Base-by-base conservation (phyloP, 768 basidiomycete species). In the Galerina marginata region DNA sequence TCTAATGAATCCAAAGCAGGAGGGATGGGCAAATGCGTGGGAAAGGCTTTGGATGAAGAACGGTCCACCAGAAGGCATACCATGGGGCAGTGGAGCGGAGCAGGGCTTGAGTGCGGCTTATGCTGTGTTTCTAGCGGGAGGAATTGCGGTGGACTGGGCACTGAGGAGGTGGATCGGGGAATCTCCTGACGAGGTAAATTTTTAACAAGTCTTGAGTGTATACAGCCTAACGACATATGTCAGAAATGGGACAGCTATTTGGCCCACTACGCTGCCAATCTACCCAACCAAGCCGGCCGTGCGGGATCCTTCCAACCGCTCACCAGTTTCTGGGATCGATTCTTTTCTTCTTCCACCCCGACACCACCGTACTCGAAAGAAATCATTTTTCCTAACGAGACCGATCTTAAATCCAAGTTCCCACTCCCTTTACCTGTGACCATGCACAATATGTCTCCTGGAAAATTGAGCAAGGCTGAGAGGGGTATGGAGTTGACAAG, bases 161-260 rank as follows among this genome's bases (percentile, higher is more conserved):
- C 72, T 90, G 44, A 74, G 75, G 33, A 69, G 71, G 52, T 81
- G 79, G 73, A 76, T 87, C 29, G 89, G 88, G 20, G 87, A 88
- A 65, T 86, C 85, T 72, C 89, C 89, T 12, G 88, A 90, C 65
- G 81, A 90, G 82, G 87, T 86, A 59, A 26, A 77, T 71, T 36
- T 6, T 43, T 16, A 6, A 12, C 26, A 56, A 16, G 40, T 29
- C 44, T 25, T 52, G n/a, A 11, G 4, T 37, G 15, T 42, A 14
- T 47, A 37, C 54, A 14, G 14, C 50, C 33, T 16, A 43, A 60
- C n/a, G 46, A 20, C 20, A 20, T 47, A 45, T 47, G 54, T 37
- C 55, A 89, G 87, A 87, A 87, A 77, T 91, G 88, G 88, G 87
- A 90, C 63, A 76, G 72, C 20, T 90, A 87, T 60, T 82, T 91